These are phyloP conservation scores for Microstegium vimineum DNA, from an alignment of 176 grass and related monocot genomes.

Conservation along the genomic window DNA sequence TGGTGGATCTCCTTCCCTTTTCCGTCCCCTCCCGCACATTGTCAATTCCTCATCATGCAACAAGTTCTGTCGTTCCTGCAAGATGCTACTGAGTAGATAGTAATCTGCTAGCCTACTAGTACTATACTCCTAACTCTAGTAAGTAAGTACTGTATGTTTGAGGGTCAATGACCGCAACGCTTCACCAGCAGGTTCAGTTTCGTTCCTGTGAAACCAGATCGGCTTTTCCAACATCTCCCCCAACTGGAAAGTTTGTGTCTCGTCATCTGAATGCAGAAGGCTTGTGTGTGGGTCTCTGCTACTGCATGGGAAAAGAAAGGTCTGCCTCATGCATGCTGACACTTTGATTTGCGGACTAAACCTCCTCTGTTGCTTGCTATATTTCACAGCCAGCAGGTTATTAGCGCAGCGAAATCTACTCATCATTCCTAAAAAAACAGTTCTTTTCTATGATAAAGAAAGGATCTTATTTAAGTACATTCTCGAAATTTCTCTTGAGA, in stretches of 20 bases:
- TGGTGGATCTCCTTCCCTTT: not conserved
- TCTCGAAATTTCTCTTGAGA: not conserved
- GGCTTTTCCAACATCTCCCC: slow-evolving; percentile 11
- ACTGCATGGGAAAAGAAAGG: slow-evolving; percentile 15
- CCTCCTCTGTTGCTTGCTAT: not conserved
- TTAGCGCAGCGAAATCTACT: not conserved
- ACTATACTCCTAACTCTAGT: not conserved
- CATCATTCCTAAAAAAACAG: not conserved
- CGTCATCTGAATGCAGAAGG: not conserved
- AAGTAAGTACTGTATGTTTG: not conserved
- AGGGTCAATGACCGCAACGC: slow-evolving; percentile 15
- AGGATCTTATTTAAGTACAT: not conserved
- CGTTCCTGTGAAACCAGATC: slow-evolving; percentile 14
- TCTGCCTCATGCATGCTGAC: not conserved
- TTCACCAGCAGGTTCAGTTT: slow-evolving; percentile 8
- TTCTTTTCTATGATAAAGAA: not conserved
- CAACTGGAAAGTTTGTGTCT: not conserved
- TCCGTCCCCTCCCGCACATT: not conserved
- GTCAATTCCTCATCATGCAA: slow-evolving; percentile 1
- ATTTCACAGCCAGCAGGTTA: not conserved
- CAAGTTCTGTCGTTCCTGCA: not conserved
- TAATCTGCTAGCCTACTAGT: not conserved
- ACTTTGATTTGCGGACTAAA: not conserved
- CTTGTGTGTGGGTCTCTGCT: not conserved
- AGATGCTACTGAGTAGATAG: not conserved